Evolutionary conservation across 345 rosid species (phyloP).

Genomic region (Gossypium thurberi): DNA sequence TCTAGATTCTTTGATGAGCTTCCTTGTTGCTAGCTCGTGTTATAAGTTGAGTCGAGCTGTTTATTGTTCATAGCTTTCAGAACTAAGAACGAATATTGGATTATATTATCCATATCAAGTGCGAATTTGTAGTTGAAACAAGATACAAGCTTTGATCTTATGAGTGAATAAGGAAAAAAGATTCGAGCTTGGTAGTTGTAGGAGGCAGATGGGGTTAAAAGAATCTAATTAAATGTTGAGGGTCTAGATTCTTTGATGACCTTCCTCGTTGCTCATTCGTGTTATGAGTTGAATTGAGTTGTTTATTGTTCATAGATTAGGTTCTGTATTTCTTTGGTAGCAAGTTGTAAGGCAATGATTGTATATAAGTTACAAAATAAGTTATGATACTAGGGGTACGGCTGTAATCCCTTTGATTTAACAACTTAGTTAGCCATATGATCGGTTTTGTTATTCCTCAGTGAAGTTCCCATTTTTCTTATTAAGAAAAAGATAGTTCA

Average conservation of each 20-base stretch:
- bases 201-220: not conserved
- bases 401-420: not conserved
- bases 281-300: not conserved
- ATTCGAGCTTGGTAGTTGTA: no score
- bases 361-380: not conserved
- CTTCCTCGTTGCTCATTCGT: not conserved
- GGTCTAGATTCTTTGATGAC: not conserved
- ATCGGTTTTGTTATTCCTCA: not conserved
- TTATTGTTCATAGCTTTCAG: not conserved
- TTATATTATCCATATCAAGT: no score
- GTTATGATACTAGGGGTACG: not conserved
- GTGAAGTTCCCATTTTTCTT: not conserved
- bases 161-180: no score
- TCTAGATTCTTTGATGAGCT: not conserved
- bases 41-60: not conserved
- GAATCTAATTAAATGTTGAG: not conserved
- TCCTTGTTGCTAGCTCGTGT: not conserved
- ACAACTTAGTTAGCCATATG: not conserved
- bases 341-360: not conserved
- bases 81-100: not conserved
- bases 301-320: slow-evolving; percentile 7
- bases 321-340: not conserved
- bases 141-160: no score
- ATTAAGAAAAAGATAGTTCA: not conserved
- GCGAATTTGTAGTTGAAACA: no score